These are phyloP conservation scores for Pelargonium myrrhifolium DNA, from an alignment of 441 rosid genomes.

Conservation along the genomic window DNA sequence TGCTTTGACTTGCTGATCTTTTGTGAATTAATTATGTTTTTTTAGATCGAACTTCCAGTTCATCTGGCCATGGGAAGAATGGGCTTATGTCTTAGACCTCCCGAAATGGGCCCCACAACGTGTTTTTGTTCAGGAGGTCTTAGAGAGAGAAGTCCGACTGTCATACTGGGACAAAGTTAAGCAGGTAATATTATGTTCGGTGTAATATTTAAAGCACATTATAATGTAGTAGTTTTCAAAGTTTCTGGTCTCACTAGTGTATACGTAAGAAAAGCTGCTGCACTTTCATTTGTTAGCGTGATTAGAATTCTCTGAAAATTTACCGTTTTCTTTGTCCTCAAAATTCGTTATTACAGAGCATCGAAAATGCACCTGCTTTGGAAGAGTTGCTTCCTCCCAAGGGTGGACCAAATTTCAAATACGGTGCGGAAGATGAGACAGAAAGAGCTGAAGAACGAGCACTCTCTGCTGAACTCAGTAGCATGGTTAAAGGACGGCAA, in stretches of 20 bases:
- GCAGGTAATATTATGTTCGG: slow-evolving; percentile 48
- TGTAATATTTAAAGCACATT: neutral
- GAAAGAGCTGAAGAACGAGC: slow-evolving; percentile 66
- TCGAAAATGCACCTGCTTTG: slow-evolving; percentile 78
- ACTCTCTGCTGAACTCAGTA: slow-evolving; percentile 67
- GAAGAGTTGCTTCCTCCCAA: slow-evolving; percentile 93
- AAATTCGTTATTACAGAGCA: slow-evolving; percentile 48
- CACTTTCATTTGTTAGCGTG: too few species aligned
- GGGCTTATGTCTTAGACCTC: slow-evolving; percentile 91
- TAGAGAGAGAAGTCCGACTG: slow-evolving; percentile 96
- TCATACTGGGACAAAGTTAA: slow-evolving; percentile 99
- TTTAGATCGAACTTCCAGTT: slow-evolving; percentile 94
- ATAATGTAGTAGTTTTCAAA: too few species aligned
- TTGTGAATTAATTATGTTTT: slow-evolving; percentile 14
- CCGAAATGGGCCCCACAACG: slow-evolving; percentile 99
- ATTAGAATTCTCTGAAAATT: neutral
- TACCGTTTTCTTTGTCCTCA: slow-evolving; percentile 7
- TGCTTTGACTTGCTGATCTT: neutral
- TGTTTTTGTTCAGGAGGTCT: slow-evolving; percentile 92
- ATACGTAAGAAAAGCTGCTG: too few species aligned
- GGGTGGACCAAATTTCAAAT: slow-evolving; percentile 64
- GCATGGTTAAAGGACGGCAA: slow-evolving; percentile 83
- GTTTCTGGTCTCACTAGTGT: too few species aligned
- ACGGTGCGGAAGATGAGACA: slow-evolving; percentile 53
- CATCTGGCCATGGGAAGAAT: slow-evolving; percentile 99